Base-by-base conservation (phyloP, 1,284 basidiomycete species). In the Irpex rosettiformis region DNA sequence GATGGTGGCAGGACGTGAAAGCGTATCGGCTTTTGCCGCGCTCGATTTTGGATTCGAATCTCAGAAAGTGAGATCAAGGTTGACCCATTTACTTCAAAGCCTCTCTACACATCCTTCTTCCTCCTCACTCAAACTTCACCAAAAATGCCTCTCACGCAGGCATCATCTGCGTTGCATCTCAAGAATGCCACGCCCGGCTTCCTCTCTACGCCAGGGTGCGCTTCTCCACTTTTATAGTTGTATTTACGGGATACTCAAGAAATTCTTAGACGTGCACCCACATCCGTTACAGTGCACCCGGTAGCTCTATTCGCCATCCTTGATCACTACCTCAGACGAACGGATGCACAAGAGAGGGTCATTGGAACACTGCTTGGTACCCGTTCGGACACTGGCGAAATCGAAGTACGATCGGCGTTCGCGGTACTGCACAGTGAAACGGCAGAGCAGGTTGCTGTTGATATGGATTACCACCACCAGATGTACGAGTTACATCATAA, bases 341-440 rank as follows among this genome's bases (percentile, higher is more conserved):
- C 85, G 54, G 85, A 89, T 66, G 74, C 79, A 40, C 91, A 95
- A 69, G 90, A 91, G 64, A 86, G 96, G 59, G 96, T 99, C 6
- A 96, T 99, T 70, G 97, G 97, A 24, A 98, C 97, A 0, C 84
- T 99, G 28, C 88, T 99, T 47, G 96, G 96, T 11, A 86, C 83
- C 53, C 86, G 96, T 66, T 87, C 83, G 51, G 88, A 94, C 61
- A 72, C 69, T 10, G 73, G 72, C 16, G 72, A 72, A 37, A 65
- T 76, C 58, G 88, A 94, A 65, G 85, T 97, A 60, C 84, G 86
- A 62, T 88, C 86, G 57, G 85, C 89, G 22, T 96, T 96, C 70
- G 93, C 93, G 33, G 93, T 96, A 25, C 82, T 94, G 54, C 94
- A 97, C 73, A 91, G 86, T 67, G 96, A 98, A 79, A 93, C 91